These are phyloP conservation scores for Scenedesmus sp. DNA, from an alignment of 163 green algal species.

Conservation along the genomic window DNA sequence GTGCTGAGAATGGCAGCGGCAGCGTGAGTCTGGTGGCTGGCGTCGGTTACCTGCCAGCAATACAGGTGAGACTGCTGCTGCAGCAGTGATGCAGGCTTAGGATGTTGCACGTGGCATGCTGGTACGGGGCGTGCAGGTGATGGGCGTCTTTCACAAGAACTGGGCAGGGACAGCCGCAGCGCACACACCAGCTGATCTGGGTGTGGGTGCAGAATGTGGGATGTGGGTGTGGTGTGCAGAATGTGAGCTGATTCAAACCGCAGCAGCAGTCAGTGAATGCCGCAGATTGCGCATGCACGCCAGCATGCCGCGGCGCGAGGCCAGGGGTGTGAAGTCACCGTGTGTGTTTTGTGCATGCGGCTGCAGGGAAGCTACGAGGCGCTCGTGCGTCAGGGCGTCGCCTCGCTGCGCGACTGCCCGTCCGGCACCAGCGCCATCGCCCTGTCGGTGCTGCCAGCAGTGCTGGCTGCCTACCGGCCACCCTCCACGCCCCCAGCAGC, in stretches of 20 bases:
- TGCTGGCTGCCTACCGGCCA: conserved; percentile 20
- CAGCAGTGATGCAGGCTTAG: neutral
- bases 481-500: neutral
- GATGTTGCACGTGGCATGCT: too few species aligned
- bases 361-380: conserved; percentile 41
- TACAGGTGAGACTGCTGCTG: conserved; percentile 35
- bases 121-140: too few species aligned
- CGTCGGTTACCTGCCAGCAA: conserved; percentile 71
- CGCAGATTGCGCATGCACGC: too few species aligned
- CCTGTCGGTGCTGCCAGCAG: conserved; percentile 28
- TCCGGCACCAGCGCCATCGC: conserved; percentile 10
- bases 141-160: too few species aligned
- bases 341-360: neutral
- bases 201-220: too few species aligned
- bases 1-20: conserved; percentile 67
- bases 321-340: neutral
- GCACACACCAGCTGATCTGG: too few species aligned
- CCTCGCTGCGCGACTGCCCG: neutral
- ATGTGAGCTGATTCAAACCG: too few species aligned
- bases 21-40: conserved; percentile 65
- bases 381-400: conserved; percentile 27
- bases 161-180: too few species aligned
- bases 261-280: too few species aligned
- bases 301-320: neutral
- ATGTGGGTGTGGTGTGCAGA: too few species aligned